Conservation (phyloP, 2,329 filamentous ascomycete genomes). For the Sarocladium strictum region DNA sequence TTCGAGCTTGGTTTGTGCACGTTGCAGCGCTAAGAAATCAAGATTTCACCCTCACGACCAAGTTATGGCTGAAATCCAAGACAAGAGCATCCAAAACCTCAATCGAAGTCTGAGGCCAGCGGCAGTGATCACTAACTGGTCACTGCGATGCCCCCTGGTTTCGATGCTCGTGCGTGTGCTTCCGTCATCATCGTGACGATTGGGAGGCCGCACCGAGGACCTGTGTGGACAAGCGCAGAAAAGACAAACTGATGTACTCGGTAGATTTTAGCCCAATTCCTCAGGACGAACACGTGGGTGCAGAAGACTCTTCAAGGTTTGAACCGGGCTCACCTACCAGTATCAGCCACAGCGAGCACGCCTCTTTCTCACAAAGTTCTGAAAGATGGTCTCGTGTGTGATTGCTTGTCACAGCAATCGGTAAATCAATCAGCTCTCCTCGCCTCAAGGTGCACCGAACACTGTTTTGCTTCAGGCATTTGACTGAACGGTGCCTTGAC, state of each 20-base stretch:
- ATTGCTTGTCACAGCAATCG: too few relatives aligned
- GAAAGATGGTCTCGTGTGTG: too few relatives aligned
- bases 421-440: too few relatives aligned
- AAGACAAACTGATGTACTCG: neutral
- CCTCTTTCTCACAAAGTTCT: neutral
- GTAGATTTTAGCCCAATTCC: neutral
- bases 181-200: neutral
- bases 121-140: too few relatives aligned
- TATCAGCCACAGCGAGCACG: neutral
- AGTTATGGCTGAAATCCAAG: too few relatives aligned
- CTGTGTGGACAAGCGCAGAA: neutral
- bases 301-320: neutral
- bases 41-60: neutral
- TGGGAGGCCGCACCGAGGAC: neutral
- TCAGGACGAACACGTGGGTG: neutral
- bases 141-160: too few relatives aligned
- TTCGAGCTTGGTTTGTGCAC: slow-evolving; percentile 3
- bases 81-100: neutral
- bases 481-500: too few relatives aligned
- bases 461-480: too few relatives aligned
- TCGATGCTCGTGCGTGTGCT: too few relatives aligned
- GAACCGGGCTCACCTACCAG: neutral
- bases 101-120: too few relatives aligned
- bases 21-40: slow-evolving; percentile 5
- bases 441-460: too few relatives aligned